These are phyloP conservation scores for Canna indica DNA, from an alignment of 176 grass and related monocot species.

Conservation along the genomic window DNA sequence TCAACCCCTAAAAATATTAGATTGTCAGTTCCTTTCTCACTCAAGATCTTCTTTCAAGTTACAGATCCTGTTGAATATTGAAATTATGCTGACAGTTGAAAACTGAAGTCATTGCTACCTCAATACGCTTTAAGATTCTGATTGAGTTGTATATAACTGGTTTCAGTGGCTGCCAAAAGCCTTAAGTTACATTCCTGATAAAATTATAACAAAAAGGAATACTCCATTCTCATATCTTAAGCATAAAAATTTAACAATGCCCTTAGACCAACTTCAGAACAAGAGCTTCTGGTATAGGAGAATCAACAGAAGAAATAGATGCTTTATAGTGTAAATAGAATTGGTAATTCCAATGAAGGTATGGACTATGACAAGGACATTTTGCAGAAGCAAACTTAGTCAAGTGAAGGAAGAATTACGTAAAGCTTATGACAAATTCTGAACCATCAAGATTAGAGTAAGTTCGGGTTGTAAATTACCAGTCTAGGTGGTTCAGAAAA, in stretches of 20 bases:
- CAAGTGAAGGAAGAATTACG: constrained; percentile 11
- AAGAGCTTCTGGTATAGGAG: not conserved
- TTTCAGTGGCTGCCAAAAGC: not conserved
- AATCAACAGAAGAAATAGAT: not conserved
- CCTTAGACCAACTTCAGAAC: not conserved
- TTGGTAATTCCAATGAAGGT: no score
- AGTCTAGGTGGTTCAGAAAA: constrained; percentile 49
- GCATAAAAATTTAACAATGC: not conserved
- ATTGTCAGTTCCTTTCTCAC: not conserved
- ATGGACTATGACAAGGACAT: no score
- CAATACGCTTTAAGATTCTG: not conserved
- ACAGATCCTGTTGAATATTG: not conserved
- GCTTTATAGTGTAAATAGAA: no score
- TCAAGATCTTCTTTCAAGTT: not conserved
- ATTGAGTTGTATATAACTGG: not conserved
- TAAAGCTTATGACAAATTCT: not conserved
- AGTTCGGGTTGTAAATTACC: constrained; percentile 42
- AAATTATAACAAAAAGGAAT: not conserved
- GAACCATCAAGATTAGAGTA: not conserved
- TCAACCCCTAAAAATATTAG: no score
- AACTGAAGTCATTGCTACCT: not conserved
- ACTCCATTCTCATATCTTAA: not conserved
- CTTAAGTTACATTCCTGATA: not conserved
- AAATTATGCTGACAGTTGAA: not conserved
- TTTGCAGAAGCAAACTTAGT: not conserved